These are phyloP conservation scores for Talaromyces amestolkiae DNA, from an alignment of 2,329 filamentous ascomycete species.

Conservation along the genomic window DNA sequence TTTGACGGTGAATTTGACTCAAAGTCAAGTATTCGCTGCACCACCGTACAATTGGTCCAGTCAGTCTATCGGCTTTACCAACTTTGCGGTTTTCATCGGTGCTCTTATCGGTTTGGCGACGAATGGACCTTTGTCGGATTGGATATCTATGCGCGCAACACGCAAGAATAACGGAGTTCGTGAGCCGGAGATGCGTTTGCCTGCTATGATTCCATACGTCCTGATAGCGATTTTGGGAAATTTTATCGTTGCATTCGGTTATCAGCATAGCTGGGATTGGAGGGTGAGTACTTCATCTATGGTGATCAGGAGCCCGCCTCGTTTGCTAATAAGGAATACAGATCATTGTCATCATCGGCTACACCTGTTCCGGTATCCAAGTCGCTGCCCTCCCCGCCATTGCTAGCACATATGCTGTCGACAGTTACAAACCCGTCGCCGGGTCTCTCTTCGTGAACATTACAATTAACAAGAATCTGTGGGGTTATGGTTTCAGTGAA, in stretches of 20 bases:
- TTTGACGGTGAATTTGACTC: constrained; percentile 61
- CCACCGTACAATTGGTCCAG: constrained; percentile 56
- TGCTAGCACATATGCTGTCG: constrained; percentile 58
- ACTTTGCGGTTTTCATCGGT: constrained; percentile 57
- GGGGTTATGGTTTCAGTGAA: constrained; percentile 43
- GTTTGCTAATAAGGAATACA: background rate
- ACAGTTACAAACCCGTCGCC: constrained; percentile 63
- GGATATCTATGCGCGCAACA: constrained; percentile 56
- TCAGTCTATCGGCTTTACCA: constrained; percentile 54
- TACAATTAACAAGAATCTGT: constrained; percentile 15
- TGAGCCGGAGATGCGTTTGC: constrained; percentile 59
- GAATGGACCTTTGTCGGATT: constrained; percentile 57
- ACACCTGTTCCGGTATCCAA: constrained; percentile 56
- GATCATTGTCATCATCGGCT: constrained; percentile 55
- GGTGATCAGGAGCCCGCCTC: constrained; percentile 33
- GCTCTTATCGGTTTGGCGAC: constrained; percentile 55
- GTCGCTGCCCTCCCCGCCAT: constrained; percentile 62
- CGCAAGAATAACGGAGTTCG: constrained; percentile 54
- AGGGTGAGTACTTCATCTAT: constrained; percentile 36
- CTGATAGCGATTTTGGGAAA: constrained; percentile 58
- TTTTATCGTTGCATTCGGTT: constrained; percentile 55
- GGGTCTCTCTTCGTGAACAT: constrained; percentile 60
- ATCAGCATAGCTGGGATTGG: constrained; percentile 55
- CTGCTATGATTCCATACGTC: constrained; percentile 58
- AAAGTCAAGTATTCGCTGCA: constrained; percentile 53